Evolutionary conservation across 192 early-diverging fungal genomes (phyloP).

Genomic region (Backusella morwellensis): DNA sequence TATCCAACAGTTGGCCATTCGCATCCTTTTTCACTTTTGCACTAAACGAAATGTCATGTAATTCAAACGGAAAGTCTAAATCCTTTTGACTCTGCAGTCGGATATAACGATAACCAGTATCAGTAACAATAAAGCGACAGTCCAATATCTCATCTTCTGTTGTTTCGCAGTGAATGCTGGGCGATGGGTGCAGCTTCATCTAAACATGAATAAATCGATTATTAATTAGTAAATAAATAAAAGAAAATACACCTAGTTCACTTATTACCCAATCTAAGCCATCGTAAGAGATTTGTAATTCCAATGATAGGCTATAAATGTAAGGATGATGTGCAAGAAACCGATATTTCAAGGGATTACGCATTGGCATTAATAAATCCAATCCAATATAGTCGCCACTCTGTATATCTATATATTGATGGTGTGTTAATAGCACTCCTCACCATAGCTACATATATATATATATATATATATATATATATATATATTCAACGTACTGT

Average conservation of each 20-base stretch:
- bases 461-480: background rate
- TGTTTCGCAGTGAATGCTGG: background rate
- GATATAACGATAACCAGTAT: constrained; percentile 43
- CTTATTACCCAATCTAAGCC: constrained; percentile 38
- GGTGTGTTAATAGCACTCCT: background rate
- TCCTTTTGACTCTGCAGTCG: constrained; percentile 30
- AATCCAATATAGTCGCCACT: constrained; percentile 55
- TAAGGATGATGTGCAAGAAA: constrained; percentile 26
- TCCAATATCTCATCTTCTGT: constrained; percentile 10
- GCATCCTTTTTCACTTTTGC: constrained; percentile 26
- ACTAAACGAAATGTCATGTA: constrained; percentile 41
- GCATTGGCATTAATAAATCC: constrained; percentile 49
- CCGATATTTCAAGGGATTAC: constrained; percentile 30
- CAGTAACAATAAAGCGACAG: constrained; percentile 30
- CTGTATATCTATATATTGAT: constrained; percentile 30
- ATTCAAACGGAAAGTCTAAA: constrained; percentile 26
- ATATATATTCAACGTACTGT: constrained; percentile 22
- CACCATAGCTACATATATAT: background rate
- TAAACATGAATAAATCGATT: background rate
- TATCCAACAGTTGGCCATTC: constrained; percentile 27
- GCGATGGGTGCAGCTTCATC: constrained; percentile 6
- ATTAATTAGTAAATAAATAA: background rate
- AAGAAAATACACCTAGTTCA: background rate
- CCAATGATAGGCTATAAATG: constrained; percentile 20
- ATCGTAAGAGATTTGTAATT: constrained; percentile 38